Percentiles rank a stretch among this genome's conserved stretches.
phyloP scores from a whole-genome alignment of 495 filamentous ascomycete genomes.

The Cetradonia linearis region DNA sequence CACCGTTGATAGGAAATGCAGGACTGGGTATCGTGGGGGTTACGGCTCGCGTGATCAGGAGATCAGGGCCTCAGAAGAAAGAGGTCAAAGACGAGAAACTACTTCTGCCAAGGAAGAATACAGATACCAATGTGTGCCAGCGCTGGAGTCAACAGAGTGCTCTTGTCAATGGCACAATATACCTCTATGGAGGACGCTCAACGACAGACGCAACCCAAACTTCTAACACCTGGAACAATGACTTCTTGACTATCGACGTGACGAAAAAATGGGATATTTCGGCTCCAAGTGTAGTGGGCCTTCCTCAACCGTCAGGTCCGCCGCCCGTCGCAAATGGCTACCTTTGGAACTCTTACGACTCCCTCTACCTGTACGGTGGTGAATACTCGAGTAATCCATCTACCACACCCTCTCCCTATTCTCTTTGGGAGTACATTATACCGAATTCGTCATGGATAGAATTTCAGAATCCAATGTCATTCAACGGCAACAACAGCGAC shows the following conservation, averaged over 20 bases:
- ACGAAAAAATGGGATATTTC: slow-evolving; percentile 56
- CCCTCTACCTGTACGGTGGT: slow-evolving; percentile 63
- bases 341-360: slow-evolving; percentile 59
- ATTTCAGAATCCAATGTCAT: slow-evolving; percentile 43
- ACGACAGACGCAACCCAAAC: slow-evolving; percentile 43
- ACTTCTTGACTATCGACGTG: slow-evolving; percentile 57
- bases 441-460: slow-evolving; percentile 48
- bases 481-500: slow-evolving; percentile 47
- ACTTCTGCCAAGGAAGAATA: slow-evolving; percentile 24
- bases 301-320: slow-evolving; percentile 55
- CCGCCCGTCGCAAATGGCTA: slow-evolving; percentile 60
- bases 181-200: slow-evolving; percentile 62
- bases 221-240: slow-evolving; percentile 56
- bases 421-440: slow-evolving; percentile 61
- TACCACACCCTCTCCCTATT: slow-evolving; percentile 40
- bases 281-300: slow-evolving; percentile 48
- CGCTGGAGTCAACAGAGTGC: slow-evolving; percentile 63
- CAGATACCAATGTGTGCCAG: slow-evolving; percentile 48
- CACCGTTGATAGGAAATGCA: slow-evolving; percentile 13
- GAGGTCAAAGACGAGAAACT: slow-evolving; percentile 6
- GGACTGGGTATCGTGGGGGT: slow-evolving; percentile 21
- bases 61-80: slow-evolving; percentile 2
- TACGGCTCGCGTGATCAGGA: slow-evolving; percentile 23
- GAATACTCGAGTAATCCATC: slow-evolving; percentile 52
- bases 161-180: slow-evolving; percentile 60